Base-by-base conservation (phyloP, 2,329 filamentous ascomycete genomes). In the Incumbomyces lentus region DNA sequence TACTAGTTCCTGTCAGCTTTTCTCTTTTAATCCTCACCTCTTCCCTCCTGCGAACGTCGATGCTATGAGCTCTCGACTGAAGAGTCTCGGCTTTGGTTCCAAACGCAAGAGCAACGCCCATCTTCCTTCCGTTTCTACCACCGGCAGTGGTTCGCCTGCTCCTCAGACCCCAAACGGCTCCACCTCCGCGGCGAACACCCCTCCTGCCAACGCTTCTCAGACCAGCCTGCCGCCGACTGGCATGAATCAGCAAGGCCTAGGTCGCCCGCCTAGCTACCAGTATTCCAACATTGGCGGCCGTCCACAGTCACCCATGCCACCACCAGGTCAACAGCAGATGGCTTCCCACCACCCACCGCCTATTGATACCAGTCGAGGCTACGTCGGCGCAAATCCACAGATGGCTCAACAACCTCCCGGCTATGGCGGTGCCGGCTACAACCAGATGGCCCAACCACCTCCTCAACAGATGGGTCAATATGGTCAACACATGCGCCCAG, bases 261-360 rank as follows among this genome's bases (percentile, higher is more conserved):
- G 76, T 55, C 73, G 78, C 50, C 79, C 79, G 56, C 79, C 79
- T 36, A 80, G 76, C 60, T 82, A 82, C 62, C 74, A 76, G 49
- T 77, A 78, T 58, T 66, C 65, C 49, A 70, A 71, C 60, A 66
- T 65, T 57, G 69, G 63, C 53, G 71, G 68, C 55, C 69, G 73
- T 47, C 69, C 74, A 34, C 67, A 68, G 49, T 75, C 72, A 57
- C 75, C 75, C 42, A 69, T 77, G 63, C 70, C 66, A 40, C 66
- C 63, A 26, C 68, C 63, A 22, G 62, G 55, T 35, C 61, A 62
- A 43, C 67, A 67, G 44, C 66, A 65, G 48, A 58, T 68, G 46
- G 58, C 60, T 44, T 68, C 66, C 50, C 68, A 69, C 44, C 69
- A 69, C 40, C 70, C 74, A 46, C 42, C 42, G 16, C 69, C 73